phyloP scores from a whole-genome alignment of 495 filamentous ascomycete genomes.

The Rhypophila decipiens region DNA sequence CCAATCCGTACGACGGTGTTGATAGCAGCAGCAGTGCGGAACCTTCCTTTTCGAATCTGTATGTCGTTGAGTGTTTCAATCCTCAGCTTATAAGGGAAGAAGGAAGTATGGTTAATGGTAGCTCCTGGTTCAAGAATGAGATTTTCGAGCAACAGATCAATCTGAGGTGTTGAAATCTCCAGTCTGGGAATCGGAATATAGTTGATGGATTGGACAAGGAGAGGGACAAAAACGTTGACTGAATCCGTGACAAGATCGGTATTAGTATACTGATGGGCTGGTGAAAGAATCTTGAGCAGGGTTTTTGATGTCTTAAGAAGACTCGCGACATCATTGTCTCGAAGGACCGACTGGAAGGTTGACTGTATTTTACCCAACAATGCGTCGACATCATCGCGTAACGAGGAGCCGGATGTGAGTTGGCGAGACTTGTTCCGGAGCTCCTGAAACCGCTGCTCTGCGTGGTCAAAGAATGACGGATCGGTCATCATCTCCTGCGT shows the following conservation, averaged over 20 bases:
- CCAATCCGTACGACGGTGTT: constrained; percentile 69
- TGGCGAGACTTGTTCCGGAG: constrained; percentile 61
- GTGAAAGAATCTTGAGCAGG: constrained; percentile 62
- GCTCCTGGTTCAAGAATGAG: constrained; percentile 82
- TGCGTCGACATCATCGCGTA: constrained; percentile 67
- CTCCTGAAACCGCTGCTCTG: constrained; percentile 62
- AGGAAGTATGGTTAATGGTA: constrained; percentile 79
- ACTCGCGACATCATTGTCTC: constrained; percentile 64
- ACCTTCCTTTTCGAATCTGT: constrained; percentile 73
- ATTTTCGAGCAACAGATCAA: constrained; percentile 85
- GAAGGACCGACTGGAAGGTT: constrained; percentile 59
- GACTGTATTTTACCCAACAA: constrained; percentile 62
- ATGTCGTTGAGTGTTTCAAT: constrained; percentile 80
- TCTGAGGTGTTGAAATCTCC: constrained; percentile 72
- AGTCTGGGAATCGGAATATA: constrained; percentile 84
- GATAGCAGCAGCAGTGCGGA: constrained; percentile 58
- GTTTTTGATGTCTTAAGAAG: constrained; percentile 56
- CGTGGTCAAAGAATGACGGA: constrained; percentile 72
- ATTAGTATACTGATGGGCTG: constrained; percentile 48
- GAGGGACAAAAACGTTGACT: constrained; percentile 71
- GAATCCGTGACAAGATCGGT: constrained; percentile 66
- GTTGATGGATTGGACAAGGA: constrained; percentile 68
- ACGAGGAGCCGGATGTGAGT: constrained; percentile 54
- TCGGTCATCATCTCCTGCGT: constrained; percentile 81
- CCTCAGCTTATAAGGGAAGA: constrained; percentile 78